Evolutionary conservation across 805 yeast species (phyloP).

Genomic region (Nakazawaea ernobii): DNA sequence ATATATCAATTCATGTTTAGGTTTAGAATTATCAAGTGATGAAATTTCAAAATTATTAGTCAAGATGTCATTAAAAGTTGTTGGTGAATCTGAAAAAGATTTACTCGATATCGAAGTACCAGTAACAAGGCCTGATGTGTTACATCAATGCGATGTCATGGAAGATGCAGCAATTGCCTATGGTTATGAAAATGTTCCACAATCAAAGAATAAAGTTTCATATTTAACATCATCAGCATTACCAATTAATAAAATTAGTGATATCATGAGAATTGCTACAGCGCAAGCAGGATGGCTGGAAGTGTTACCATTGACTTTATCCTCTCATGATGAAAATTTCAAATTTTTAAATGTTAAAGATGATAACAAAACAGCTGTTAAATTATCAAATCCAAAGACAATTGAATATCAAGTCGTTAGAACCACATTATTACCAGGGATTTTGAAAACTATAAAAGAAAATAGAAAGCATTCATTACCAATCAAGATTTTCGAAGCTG

Average conservation of each 20-base stretch:
- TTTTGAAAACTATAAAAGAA: constrained; percentile 90
- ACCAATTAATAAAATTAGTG: constrained; percentile 86
- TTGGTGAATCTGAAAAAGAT: constrained; percentile 40
- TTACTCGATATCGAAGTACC: constrained; percentile 71
- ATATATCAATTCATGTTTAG: constrained; percentile 90
- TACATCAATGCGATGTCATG: constrained; percentile 97
- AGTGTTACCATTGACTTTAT: constrained; percentile 90
- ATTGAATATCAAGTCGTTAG: constrained; percentile 96
- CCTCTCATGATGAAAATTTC: constrained; percentile 97
- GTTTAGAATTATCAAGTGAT: constrained; percentile 64
- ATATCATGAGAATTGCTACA: constrained; percentile 83
- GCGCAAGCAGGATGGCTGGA: constrained; percentile 96
- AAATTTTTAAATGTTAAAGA: constrained; percentile 71
- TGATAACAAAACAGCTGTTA: constrained; percentile 74
- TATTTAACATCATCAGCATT: constrained; percentile 82
- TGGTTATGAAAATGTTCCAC: constrained; percentile 85
- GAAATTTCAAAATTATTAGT: constrained; percentile 64
- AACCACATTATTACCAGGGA: constrained; percentile 90
- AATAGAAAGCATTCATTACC: constrained; percentile 95
- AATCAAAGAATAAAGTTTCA: constrained; percentile 71
- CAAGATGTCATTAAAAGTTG: constrained; percentile 77
- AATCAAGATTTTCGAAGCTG: constrained; percentile 89
- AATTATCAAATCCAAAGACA: constrained; percentile 94
- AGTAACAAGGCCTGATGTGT: constrained; percentile 89
- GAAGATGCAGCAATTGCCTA: constrained; percentile 97